phyloP scores from a whole-genome alignment of 2,329 filamentous ascomycete genomes.

The Gaeumannomyces tritici region DNA sequence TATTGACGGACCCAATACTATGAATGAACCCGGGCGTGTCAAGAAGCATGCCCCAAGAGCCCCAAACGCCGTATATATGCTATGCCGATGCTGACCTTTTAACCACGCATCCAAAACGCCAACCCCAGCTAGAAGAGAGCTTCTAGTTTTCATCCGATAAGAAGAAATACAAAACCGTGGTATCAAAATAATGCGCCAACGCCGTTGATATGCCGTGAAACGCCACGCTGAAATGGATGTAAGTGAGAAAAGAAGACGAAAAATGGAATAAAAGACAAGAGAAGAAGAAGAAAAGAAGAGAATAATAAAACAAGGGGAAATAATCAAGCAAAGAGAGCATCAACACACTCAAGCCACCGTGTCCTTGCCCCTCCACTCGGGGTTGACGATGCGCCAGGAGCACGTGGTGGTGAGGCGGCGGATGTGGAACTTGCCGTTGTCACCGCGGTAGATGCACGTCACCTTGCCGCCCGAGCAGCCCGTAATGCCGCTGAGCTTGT shows the following conservation, averaged over 20 bases:
- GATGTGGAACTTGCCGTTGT: constrained; percentile 4
- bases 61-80: neutral
- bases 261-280: neutral
- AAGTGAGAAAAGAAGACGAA: neutral
- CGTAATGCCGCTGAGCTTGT: constrained; percentile 2
- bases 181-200: neutral
- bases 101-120: neutral
- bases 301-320: neutral
- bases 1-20: neutral
- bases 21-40: neutral
- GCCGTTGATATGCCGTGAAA: neutral
- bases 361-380: constrained; percentile 1
- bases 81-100: neutral
- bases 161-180: neutral
- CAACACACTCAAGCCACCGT: neutral
- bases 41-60: neutral
- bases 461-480: constrained; percentile 1
- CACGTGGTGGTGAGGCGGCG: neutral
- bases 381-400: constrained; percentile 2
- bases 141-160: neutral
- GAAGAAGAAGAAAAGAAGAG: neutral
- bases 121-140: neutral
- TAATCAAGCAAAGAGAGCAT: neutral
- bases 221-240: too few species aligned
- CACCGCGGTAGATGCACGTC: constrained; percentile 1